These are phyloP conservation scores for Pleurotus pulmonarius DNA, from an alignment of 768 basidiomycete genomes.

Conservation along the genomic window DNA sequence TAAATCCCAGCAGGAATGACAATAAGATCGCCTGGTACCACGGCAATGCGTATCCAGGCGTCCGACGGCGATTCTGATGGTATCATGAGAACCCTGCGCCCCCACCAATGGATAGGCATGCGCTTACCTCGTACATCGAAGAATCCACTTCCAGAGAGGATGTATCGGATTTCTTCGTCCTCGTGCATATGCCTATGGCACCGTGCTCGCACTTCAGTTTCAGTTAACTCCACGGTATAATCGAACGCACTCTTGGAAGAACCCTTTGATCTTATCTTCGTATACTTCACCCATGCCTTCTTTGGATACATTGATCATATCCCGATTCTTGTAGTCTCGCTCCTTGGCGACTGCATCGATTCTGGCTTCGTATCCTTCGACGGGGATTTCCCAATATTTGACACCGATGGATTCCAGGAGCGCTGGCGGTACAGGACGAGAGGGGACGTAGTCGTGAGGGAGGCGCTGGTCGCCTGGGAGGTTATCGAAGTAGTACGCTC, in stretches of 20 bases:
- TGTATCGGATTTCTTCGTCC: conserved; percentile 92
- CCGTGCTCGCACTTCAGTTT: background rate
- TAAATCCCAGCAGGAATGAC: conserved; percentile 90
- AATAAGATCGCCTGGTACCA: conserved; percentile 78
- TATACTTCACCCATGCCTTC: conserved; percentile 80
- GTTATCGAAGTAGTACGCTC: conserved; percentile 73
- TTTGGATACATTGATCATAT: conserved; percentile 73
- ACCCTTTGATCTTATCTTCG: conserved; percentile 76
- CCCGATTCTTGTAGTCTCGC: conserved; percentile 80
- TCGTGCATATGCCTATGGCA: conserved; percentile 81
- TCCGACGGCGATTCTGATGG: conserved; percentile 58
- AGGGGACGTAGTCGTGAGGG: conserved; percentile 66
- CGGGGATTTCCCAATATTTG: conserved; percentile 62
- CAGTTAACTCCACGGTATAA: background rate
- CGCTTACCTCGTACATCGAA: conserved; percentile 81
- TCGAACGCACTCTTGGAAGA: conserved; percentile 74
- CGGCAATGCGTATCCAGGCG: conserved; percentile 77
- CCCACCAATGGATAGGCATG: background rate
- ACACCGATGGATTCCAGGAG: conserved; percentile 59
- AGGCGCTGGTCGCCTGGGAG: conserved; percentile 79
- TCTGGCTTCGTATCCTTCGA: conserved; percentile 52
- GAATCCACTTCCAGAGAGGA: conserved; percentile 83
- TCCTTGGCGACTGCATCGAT: conserved; percentile 63
- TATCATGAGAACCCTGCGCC: too few relatives aligned
- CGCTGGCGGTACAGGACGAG: conserved; percentile 46